These are phyloP conservation scores for Cordyceps militaris DNA, from an alignment of 2,329 filamentous ascomycete genomes.

Conservation along the genomic window DNA sequence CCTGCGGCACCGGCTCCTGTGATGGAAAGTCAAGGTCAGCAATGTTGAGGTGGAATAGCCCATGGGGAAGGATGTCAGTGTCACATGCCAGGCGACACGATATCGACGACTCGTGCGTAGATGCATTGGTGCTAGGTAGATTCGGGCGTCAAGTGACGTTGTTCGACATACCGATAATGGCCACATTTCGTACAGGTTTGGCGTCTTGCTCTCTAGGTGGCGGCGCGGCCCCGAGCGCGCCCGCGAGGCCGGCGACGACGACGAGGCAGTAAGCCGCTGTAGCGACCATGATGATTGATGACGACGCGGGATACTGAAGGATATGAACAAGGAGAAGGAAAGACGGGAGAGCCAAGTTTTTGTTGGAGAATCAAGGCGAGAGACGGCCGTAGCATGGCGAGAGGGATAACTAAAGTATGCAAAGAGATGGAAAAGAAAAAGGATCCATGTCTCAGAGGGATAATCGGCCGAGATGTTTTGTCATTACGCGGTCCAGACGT, in stretches of 20 bases:
- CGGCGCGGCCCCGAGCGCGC: conserved; percentile 10
- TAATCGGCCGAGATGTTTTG: no score
- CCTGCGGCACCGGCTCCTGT: conserved; percentile 84
- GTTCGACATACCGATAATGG: conserved; percentile 29
- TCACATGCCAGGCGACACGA: background rate
- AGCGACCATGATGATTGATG: background rate
- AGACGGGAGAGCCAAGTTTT: background rate
- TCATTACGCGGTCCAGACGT: no score
- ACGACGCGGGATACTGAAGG: background rate
- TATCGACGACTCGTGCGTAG: no score
- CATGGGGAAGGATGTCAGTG: background rate
- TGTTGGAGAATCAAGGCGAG: background rate
- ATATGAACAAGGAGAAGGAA: background rate
- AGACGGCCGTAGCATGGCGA: conserved; percentile 2
- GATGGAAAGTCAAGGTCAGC: background rate
- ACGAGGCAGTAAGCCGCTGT: background rate
- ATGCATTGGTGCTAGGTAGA: background rate
- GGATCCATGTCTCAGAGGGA: no score
- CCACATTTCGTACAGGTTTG: conserved; percentile 26
- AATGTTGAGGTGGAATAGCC: background rate
- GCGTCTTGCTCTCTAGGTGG: background rate
- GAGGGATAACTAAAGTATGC: background rate
- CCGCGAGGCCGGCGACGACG: conserved; percentile 16
- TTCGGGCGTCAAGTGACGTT: background rate
- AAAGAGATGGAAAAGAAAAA: background rate